Percentiles rank a stretch among this genome's conserved stretches.
Conservation (phyloP, 2,329 filamentous ascomycete species). For the Colletotrichum incanum region DNA sequence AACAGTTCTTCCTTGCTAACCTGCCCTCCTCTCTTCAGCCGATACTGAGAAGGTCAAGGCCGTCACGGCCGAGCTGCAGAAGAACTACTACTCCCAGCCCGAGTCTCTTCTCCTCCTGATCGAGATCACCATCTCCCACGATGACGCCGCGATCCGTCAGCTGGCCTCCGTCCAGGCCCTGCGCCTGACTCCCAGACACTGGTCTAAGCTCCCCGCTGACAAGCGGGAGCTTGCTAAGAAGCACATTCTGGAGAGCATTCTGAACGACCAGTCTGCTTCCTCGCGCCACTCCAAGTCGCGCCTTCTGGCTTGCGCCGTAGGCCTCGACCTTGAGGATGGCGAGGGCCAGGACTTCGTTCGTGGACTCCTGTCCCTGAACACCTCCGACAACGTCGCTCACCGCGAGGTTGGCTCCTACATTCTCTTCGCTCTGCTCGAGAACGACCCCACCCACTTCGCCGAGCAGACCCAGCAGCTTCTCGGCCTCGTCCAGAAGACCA, state of each 20-base stretch:
- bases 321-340: constrained; percentile 80
- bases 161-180: constrained; percentile 92
- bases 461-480: constrained; percentile 87
- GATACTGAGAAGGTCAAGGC: constrained; percentile 92
- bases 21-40: constrained; percentile 66
- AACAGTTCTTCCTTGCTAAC: constrained; percentile 51
- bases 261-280: constrained; percentile 83
- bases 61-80: constrained; percentile 90
- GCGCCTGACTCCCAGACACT: constrained; percentile 88
- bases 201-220: constrained; percentile 79
- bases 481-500: constrained; percentile 86
- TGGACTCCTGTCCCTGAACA: constrained; percentile 84
- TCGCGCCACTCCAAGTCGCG: constrained; percentile 90
- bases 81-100: constrained; percentile 91
- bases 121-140: constrained; percentile 88
- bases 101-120: constrained; percentile 88
- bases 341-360: constrained; percentile 89
- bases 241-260: constrained; percentile 85
- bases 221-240: constrained; percentile 87
- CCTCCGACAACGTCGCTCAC: constrained; percentile 81
- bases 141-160: constrained; percentile 82
- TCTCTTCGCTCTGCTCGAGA: constrained; percentile 91
- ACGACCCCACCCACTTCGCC: constrained; percentile 86
- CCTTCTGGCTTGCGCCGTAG: constrained; percentile 89
- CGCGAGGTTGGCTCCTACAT: constrained; percentile 95